Conservation (phyloP, 108 stramenopile species). For the Parietichytrium sp. region DNA sequence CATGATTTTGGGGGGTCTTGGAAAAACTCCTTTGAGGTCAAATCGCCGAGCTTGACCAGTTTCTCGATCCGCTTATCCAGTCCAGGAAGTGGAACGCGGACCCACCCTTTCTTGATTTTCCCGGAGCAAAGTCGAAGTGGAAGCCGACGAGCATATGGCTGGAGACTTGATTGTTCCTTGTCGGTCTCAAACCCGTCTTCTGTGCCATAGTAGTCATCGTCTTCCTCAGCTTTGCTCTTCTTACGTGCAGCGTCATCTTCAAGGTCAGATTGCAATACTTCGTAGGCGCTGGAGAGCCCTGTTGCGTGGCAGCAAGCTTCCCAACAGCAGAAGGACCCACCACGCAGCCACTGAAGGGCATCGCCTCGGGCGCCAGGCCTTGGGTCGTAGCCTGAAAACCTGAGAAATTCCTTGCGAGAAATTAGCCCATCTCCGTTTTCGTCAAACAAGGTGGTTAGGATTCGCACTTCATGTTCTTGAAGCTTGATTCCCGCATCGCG, state of each 20-base stretch:
- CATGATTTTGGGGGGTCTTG: background rate
- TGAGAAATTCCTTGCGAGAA: conserved; percentile 21
- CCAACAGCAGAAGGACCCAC: background rate
- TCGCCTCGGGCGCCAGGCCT: conserved; percentile 21
- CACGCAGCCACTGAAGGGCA: background rate
- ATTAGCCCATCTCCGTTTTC: background rate
- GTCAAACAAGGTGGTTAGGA: conserved; percentile 32
- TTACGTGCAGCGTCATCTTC: background rate
- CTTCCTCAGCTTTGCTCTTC: background rate
- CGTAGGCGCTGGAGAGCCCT: conserved; percentile 19
- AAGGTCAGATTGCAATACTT: no score
- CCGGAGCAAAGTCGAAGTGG: background rate
- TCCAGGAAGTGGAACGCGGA: background rate
- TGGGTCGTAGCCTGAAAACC: conserved; percentile 15
- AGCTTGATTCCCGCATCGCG: conserved; percentile 4
- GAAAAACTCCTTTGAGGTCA: background rate
- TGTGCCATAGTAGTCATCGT: no score
- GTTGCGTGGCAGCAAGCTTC: conserved; percentile 33
- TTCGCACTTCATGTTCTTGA: conserved; percentile 19
- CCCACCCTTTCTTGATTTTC: conserved; percentile 25
- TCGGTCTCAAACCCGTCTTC: background rate
- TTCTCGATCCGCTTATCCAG: background rate
- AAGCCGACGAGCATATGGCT: background rate
- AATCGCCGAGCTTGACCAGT: background rate
- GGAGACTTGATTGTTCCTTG: background rate